Evolutionary conservation across 169 alveolate species (phyloP).

Genomic region (Eimeria brunetti): DNA sequence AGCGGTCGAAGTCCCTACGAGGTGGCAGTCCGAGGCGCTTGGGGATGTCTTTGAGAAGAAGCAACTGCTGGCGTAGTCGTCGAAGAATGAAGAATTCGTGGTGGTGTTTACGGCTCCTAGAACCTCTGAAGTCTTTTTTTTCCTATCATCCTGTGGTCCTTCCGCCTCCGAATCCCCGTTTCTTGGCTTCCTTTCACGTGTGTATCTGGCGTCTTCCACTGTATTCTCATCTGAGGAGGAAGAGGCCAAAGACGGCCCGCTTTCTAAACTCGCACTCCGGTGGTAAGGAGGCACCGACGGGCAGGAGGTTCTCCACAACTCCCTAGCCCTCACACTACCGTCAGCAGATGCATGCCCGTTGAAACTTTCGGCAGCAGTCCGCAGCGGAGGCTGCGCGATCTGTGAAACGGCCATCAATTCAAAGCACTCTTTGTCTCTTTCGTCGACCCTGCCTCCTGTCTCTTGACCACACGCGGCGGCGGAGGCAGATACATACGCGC

Average conservation of each 20-base stretch:
- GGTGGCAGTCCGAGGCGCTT: conserved; percentile 22
- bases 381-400: background rate
- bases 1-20: background rate
- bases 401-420: background rate
- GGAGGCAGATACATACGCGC: background rate
- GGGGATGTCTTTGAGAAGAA: conserved; percentile 30
- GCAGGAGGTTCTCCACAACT: background rate
- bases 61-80: background rate
- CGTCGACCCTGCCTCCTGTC: background rate
- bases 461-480: background rate
- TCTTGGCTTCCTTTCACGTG: background rate
- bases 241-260: conserved; percentile 3
- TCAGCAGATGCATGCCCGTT: background rate
- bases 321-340: background rate
- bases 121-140: background rate
- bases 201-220: background rate
- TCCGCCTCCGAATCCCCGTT: background rate
- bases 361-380: background rate
- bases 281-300: conserved; percentile 5
- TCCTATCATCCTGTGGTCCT: background rate
- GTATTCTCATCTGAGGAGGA: background rate
- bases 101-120: conserved; percentile 1
- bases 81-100: conserved; percentile 7
- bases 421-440: background rate
- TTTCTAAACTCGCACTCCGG: background rate